Conservation (phyloP, 345 rosid genomes). For the Sapria himalayana region DNA sequence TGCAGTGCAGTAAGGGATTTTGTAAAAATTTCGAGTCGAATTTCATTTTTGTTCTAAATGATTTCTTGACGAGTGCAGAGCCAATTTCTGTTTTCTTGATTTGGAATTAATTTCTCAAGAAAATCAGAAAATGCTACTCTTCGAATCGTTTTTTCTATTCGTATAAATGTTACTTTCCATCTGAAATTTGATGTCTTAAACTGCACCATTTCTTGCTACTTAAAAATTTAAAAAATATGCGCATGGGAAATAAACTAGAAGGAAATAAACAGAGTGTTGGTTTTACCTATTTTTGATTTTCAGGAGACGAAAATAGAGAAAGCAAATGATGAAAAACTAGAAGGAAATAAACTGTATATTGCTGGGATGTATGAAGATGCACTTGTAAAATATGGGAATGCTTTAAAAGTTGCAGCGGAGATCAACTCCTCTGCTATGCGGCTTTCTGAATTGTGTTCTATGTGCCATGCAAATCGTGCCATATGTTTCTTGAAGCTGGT, state of each 20-base stretch:
- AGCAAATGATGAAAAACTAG: slow-evolving; percentile 51
- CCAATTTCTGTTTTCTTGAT: too few relatives aligned
- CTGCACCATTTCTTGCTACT: neutral
- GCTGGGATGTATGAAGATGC: slow-evolving; percentile 65
- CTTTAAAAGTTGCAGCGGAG: slow-evolving; percentile 29
- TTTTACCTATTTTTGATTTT: slow-evolving; percentile 1
- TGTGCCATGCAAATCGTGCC: slow-evolving; percentile 63
- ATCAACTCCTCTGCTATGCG: slow-evolving; percentile 15
- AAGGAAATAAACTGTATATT: slow-evolving; percentile 59
- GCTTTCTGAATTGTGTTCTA: slow-evolving; percentile 50
- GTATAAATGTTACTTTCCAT: neutral
- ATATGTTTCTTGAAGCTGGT: slow-evolving; percentile 69
- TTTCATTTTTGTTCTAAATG: neutral
- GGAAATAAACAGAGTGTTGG: neutral
- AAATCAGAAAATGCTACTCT: neutral
- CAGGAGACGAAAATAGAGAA: slow-evolving; percentile 32
- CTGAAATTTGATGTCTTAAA: neutral
- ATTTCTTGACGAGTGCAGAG: too few relatives aligned
- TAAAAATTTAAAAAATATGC: neutral
- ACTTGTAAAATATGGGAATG: slow-evolving; percentile 35
- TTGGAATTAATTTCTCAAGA: too few relatives aligned
- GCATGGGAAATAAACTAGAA: too few relatives aligned
- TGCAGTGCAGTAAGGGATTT: too few relatives aligned
- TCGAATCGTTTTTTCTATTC: neutral
- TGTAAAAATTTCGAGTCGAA: neutral